Evolutionary conservation across 164 flowering plant species (phyloP).

Genomic region (Umbellularia californica): DNA sequence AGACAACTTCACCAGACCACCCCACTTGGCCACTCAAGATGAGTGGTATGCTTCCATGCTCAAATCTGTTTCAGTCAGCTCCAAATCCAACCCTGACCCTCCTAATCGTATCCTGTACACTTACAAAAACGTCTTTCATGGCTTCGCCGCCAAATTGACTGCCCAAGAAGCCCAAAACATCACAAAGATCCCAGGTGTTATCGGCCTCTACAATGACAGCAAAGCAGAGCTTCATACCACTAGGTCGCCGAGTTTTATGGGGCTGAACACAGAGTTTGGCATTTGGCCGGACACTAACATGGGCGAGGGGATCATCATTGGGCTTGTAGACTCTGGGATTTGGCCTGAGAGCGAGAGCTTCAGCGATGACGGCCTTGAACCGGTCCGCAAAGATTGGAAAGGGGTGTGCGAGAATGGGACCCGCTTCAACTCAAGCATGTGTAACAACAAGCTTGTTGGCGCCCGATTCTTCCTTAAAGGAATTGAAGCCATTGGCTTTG

Average conservation of each 20-base stretch:
- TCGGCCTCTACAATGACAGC: not conserved
- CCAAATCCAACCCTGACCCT: too few species aligned
- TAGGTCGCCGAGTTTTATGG: not conserved
- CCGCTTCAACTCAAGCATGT: not conserved
- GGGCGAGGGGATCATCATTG: not conserved
- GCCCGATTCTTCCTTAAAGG: constrained; percentile 4
- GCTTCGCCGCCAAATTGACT: constrained; percentile 4
- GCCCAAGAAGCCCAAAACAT: not conserved
- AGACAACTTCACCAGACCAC: constrained; percentile 1
- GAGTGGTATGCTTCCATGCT: constrained; percentile 5
- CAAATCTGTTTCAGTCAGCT: not conserved
- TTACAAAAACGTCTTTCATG: not conserved
- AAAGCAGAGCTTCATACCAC: constrained; percentile 5
- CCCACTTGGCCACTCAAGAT: not conserved
- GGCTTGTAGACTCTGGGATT: constrained; percentile 7
- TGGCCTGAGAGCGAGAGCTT: constrained; percentile 9
- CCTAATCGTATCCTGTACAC: not conserved
- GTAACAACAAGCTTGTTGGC: constrained; percentile 11
- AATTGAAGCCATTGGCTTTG: not conserved
- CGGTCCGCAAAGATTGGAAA: constrained; percentile 3
- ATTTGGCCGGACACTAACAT: constrained; percentile 6
- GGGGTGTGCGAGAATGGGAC: constrained; percentile 7
- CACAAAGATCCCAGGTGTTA: not conserved
- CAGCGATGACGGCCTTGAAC: constrained; percentile 3
- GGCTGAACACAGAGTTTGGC: not conserved